phyloP scores from a whole-genome alignment of 352 stramenopile species.

The Phytophthora boehmeriae region DNA sequence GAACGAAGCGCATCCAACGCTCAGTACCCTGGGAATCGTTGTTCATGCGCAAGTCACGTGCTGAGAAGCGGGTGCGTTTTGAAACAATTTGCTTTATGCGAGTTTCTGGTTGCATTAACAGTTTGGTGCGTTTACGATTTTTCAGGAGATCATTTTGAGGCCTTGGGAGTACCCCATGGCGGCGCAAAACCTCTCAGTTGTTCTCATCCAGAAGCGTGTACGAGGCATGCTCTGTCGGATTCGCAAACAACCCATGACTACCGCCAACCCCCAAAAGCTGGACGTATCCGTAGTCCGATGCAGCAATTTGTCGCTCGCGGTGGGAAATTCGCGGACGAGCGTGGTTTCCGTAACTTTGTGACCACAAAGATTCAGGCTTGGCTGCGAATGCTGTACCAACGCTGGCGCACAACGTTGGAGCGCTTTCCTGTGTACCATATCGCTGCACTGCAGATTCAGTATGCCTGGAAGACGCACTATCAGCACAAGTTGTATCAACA shows the following conservation, averaged over 20 bases:
- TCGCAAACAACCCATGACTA: slow-evolving; percentile 7
- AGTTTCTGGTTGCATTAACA: not conserved
- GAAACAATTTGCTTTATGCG: not conserved
- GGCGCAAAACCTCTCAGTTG: slow-evolving; percentile 75
- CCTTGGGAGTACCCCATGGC: slow-evolving; percentile 86
- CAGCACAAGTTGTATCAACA: slow-evolving; percentile 45
- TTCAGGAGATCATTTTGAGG: slow-evolving; percentile 63
- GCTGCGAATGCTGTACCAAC: slow-evolving; percentile 60
- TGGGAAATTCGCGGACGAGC: slow-evolving; percentile 59
- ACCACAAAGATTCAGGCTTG: slow-evolving; percentile 69
- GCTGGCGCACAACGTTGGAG: slow-evolving; percentile 52
- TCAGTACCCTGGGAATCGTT: slow-evolving; percentile 66
- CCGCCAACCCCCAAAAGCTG: not conserved
- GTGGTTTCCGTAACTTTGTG: slow-evolving; percentile 66
- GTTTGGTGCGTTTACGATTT: not conserved
- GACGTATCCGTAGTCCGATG: slow-evolving; percentile 50
- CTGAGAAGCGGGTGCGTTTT: slow-evolving; percentile 62
- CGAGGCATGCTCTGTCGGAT: slow-evolving; percentile 66
- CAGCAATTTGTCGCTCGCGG: slow-evolving; percentile 69
- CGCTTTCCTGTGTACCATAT: slow-evolving; percentile 85
- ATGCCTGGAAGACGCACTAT: slow-evolving; percentile 63
- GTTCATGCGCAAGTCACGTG: slow-evolving; percentile 78
- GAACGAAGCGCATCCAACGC: slow-evolving; percentile 34
- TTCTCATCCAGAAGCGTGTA: slow-evolving; percentile 79
- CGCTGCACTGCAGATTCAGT: slow-evolving; percentile 84